phyloP scores from a whole-genome alignment of 1,284 basidiomycete genomes.

The Austropuccinia psidii region DNA sequence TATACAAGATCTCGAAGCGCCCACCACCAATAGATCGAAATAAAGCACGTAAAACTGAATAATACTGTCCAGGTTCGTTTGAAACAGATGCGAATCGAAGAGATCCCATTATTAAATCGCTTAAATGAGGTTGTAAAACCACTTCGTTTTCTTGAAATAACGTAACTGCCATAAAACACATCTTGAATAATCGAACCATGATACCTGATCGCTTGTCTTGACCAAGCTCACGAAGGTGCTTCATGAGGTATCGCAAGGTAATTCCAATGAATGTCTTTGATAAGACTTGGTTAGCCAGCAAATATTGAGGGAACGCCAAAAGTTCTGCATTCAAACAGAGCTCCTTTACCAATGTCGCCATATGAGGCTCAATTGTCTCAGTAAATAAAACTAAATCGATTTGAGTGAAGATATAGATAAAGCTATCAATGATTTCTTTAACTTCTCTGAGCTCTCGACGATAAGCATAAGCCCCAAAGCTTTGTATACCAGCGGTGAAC shows the following conservation, averaged over 20 bases:
- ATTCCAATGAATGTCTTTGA: constrained; percentile 90
- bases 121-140: constrained; percentile 82
- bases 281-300: constrained; percentile 74
- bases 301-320: constrained; percentile 74
- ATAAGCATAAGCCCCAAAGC: constrained; percentile 76
- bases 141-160: constrained; percentile 77
- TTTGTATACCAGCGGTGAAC: constrained; percentile 75
- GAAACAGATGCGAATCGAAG: constrained; percentile 90
- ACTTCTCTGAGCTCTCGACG: constrained; percentile 65
- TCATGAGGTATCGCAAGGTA: constrained; percentile 77
- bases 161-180: constrained; percentile 86
- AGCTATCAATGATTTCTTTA: constrained; percentile 78
- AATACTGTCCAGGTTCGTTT: constrained; percentile 83
- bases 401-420: constrained; percentile 68
- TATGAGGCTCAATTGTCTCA: constrained; percentile 81
- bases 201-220: constrained; percentile 75
- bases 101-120: constrained; percentile 92
- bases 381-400: constrained; percentile 85
- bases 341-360: constrained; percentile 76
- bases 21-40: constrained; percentile 99
- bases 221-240: constrained; percentile 72
- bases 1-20: constrained; percentile 88
- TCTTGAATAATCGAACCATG: constrained; percentile 87
- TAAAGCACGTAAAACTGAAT: constrained; percentile 82
- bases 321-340: constrained; percentile 64